Evolutionary conservation across 2,329 filamentous ascomycete genomes (phyloP).

Genomic region (Zymoseptoria crescenta): DNA sequence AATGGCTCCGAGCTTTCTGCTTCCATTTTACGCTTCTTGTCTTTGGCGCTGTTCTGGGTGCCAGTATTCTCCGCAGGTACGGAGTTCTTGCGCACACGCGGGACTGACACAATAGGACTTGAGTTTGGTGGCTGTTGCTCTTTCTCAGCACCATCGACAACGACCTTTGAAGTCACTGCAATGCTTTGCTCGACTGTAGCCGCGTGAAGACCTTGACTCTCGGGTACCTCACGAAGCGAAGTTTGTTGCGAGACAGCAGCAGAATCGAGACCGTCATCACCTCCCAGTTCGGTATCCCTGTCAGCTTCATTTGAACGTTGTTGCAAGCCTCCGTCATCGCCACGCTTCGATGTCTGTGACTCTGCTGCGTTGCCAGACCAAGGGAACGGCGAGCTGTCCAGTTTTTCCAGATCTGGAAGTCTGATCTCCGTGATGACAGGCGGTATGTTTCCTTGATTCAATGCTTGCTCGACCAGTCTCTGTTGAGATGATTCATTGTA

Average conservation of each 20-base stretch:
- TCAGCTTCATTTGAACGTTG: neutral
- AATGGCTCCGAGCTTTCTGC: constrained; percentile 15
- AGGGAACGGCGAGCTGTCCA: constrained; percentile 20
- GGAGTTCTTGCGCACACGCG: neutral
- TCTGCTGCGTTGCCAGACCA: constrained; percentile 16
- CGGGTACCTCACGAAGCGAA: neutral
- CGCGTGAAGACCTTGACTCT: neutral
- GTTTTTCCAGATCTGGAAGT: constrained; percentile 4
- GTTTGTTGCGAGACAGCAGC: neutral
- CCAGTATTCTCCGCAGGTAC: neutral
- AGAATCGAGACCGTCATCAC: neutral
- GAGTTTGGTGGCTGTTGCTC: constrained; percentile 6
- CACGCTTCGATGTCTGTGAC: constrained; percentile 18
- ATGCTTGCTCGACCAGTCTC: constrained; percentile 32
- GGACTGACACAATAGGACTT: constrained; percentile 15
- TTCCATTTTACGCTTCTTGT: constrained; percentile 18
- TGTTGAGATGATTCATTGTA: constrained; percentile 36
- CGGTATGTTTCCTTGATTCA: constrained; percentile 16
- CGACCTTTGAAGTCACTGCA: neutral
- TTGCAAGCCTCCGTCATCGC: neutral
- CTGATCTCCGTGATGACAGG: neutral
- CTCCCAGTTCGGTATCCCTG: neutral
- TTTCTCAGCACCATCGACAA: neutral
- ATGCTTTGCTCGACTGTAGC: neutral
- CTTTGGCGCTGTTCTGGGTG: constrained; percentile 8